Base-by-base conservation (phyloP, 129 eudicot species). In the Chrysanthemum makinoi region DNA sequence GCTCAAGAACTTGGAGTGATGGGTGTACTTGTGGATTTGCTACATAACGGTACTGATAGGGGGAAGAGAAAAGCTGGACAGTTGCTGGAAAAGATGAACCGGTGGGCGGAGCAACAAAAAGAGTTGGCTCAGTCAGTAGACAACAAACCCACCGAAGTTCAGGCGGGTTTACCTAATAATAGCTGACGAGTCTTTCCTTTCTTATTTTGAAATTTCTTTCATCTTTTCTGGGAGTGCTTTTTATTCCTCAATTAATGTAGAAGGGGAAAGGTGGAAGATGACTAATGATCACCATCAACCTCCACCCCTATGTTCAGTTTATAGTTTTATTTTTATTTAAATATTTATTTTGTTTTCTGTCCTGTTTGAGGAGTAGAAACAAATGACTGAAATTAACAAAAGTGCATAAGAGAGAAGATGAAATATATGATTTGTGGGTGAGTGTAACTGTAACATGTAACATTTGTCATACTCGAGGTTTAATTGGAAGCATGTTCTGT, bases 11-110 rank as follows among this genome's bases (percentile, higher is more conserved):
- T 80, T 16, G 99, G 96, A 8, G 69, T 88, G 2, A 81, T 84
- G 95, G 77, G 65, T n/a, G 80, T 83, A 6, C 49, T 95, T 64
- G 64, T 76, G 54, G 96, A 90, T 63, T 76, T 95, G 75, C 72
- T 84, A 0, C 86, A 81, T 68, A 73, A 78, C 74, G 99, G 99
- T 15, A 90, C 99, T 0, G 97, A 95, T 24, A 84, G 99, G 73
- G 97, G 96, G 24, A 95, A 81, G 77, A 72, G 99, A 16, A 95
- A 95, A 76, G 99, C 97, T 1, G 81, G 80, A 16, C 93, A 84
- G 73, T 78, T 95, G 79, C 83, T 95, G 39, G 99, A 95, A 54
- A 77, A 84, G 61, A 82, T 95, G 61, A 85, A 68, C 57, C 76
- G 94, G 66, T 88, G 78, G 62, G 77, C 53, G 0, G 95, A 91